These are phyloP conservation scores for Eucalyptus curtisii DNA, from an alignment of 345 rosid species.

Conservation along the genomic window DNA sequence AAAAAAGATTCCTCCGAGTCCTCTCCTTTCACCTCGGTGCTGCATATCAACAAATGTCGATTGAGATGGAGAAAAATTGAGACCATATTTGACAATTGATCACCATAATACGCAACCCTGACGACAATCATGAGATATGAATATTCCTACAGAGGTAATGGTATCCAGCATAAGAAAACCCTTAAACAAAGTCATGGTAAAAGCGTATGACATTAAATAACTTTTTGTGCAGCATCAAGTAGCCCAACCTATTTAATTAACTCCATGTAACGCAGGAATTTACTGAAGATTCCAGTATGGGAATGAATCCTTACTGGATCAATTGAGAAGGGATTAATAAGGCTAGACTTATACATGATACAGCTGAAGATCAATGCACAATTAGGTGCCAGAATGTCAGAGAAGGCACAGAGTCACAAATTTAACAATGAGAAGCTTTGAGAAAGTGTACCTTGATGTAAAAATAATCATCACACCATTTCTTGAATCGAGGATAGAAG, in stretches of 20 bases:
- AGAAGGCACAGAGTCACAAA: background rate
- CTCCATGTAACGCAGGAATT: background rate
- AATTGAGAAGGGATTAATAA: background rate
- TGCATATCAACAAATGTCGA: slow-evolving; percentile 13
- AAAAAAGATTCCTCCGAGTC: slow-evolving; percentile 97
- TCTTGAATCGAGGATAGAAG: slow-evolving; percentile 85
- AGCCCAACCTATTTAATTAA: background rate
- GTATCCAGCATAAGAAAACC: background rate
- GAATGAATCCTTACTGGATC: background rate
- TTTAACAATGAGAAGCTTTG: background rate
- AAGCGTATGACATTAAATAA: background rate
- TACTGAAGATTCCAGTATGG: background rate
- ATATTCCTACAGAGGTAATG: background rate
- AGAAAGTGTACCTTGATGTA: slow-evolving; percentile 55
- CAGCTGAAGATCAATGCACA: background rate
- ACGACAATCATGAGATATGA: background rate
- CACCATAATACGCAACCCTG: background rate
- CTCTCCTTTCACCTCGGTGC: slow-evolving; percentile 94
- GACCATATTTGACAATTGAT: background rate
- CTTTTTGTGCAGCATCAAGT: background rate
- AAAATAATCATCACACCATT: slow-evolving; percentile 97
- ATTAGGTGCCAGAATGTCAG: background rate
- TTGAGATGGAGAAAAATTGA: background rate
- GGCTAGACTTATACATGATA: background rate
- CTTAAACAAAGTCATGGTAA: background rate